phyloP scores from a whole-genome alignment of 148 eudicot genomes.

The Chenopodium album region DNA sequence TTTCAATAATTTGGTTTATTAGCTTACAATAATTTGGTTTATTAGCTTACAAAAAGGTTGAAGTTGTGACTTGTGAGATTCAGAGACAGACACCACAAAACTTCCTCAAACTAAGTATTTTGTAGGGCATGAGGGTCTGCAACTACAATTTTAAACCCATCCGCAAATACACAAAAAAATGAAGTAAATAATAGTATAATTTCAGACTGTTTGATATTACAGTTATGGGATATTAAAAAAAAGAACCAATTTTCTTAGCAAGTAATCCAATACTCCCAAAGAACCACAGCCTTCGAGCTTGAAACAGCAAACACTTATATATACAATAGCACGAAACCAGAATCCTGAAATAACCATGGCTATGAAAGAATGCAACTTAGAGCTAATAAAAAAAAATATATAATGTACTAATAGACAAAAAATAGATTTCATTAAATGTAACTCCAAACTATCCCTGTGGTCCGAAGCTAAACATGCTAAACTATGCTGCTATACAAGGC shows the following conservation, averaged over 20 bases:
- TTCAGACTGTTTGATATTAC: background rate
- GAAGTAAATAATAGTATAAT: no score
- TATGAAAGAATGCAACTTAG: background rate
- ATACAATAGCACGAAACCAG: background rate
- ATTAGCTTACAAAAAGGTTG: no score
- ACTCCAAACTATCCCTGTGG: constrained; percentile 14
- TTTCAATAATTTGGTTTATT: no score
- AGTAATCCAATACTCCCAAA: background rate
- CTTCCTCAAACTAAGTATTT: no score
- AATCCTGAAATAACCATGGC: background rate
- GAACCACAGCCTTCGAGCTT: background rate
- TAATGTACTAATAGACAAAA: background rate
- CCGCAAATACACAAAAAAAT: no score
- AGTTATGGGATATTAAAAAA: background rate
- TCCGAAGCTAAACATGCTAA: constrained; percentile 17
- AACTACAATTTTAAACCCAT: no score
- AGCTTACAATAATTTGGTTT: no score
- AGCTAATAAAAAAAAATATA: background rate
- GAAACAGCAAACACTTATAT: background rate
- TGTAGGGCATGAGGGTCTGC: no score
- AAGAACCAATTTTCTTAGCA: background rate
- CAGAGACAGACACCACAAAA: no score
- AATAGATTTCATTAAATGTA: constrained; percentile 1
- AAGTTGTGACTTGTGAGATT: no score
- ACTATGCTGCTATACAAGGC: constrained; percentile 26